These are phyloP conservation scores for Apiotrichum gamsii DNA, from an alignment of 1,284 basidiomycete species.

Conservation along the genomic window DNA sequence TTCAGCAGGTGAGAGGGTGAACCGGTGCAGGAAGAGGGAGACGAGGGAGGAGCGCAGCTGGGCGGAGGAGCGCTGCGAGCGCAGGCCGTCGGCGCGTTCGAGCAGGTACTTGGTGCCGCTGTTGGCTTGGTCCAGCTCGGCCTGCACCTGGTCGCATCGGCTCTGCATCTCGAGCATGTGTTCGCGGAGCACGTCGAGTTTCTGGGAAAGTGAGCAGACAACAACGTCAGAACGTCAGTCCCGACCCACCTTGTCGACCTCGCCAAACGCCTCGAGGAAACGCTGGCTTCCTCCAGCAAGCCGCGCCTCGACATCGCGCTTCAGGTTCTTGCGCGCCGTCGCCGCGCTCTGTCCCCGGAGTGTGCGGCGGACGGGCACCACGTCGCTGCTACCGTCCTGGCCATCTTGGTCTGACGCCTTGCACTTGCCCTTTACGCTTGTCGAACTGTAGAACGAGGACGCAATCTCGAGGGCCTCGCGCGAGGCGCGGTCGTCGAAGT, in stretches of 20 bases:
- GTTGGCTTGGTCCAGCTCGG: slow-evolving; percentile 67
- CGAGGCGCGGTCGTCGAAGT: slow-evolving; percentile 71
- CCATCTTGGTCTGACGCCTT: slow-evolving; percentile 4
- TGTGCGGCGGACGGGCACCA: slow-evolving; percentile 32
- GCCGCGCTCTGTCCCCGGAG: slow-evolving; percentile 42
- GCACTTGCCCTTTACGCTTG: slow-evolving; percentile 4
- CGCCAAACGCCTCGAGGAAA: slow-evolving; percentile 73
- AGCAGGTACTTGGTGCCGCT: slow-evolving; percentile 75
- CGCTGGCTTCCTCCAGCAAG: slow-evolving; percentile 70
- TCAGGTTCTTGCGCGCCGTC: slow-evolving; percentile 69
- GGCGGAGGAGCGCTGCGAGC: slow-evolving; percentile 61
- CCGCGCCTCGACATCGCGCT: slow-evolving; percentile 73
- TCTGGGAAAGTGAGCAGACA: slow-evolving; percentile 57
- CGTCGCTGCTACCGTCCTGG: too few relatives aligned
- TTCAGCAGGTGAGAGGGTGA: slow-evolving; percentile 73
- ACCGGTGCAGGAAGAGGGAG: slow-evolving; percentile 69
- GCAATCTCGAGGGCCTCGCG: slow-evolving; percentile 75
- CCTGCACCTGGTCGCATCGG: slow-evolving; percentile 76
- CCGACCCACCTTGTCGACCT: slow-evolving; percentile 76
- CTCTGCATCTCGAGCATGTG: slow-evolving; percentile 70
- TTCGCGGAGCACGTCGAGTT: slow-evolving; percentile 65
- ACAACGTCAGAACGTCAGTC: too few relatives aligned
- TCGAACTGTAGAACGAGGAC: slow-evolving; percentile 61
- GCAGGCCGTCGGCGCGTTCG: slow-evolving; percentile 74
- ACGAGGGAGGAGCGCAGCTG: slow-evolving; percentile 63